A percentile compares a stretch with the other conserved stretches of the same genome.
These are phyloP conservation scores for Aspergillus cavernicola DNA, from an alignment of 495 filamentous ascomycete genomes.

Conservation along the genomic window DNA sequence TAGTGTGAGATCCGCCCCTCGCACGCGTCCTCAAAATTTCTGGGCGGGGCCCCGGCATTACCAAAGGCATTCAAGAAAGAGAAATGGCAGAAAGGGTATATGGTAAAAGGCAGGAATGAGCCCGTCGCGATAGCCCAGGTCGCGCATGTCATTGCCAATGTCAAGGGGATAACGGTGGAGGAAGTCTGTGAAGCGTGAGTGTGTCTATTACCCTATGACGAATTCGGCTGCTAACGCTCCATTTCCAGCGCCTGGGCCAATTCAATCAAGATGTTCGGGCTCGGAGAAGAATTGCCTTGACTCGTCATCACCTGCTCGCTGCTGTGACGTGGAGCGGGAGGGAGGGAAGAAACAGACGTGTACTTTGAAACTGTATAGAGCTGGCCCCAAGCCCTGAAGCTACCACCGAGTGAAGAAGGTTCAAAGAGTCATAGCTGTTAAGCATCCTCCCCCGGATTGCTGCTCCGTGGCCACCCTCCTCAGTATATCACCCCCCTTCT, in stretches of 20 bases:
- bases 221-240: slow-evolving; percentile 15
- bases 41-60: slow-evolving; percentile 40
- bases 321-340: not conserved
- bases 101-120: slow-evolving; percentile 93
- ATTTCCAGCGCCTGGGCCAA: slow-evolving; percentile 68
- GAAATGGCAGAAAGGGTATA: slow-evolving; percentile 74
- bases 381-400: not conserved
- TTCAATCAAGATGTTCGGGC: slow-evolving; percentile 72
- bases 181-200: slow-evolving; percentile 80
- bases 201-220: not conserved
- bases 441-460: too few relatives aligned
- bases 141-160: slow-evolving; percentile 77
- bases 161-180: slow-evolving; percentile 74
- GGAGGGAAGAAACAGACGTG: not conserved
- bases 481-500: not conserved
- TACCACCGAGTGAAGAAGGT: not conserved
- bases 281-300: slow-evolving; percentile 47
- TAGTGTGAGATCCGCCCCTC: slow-evolving; percentile 55
- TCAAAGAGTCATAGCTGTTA: not conserved
- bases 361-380: not conserved
- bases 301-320: not conserved
- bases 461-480: not conserved
- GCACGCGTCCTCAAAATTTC: slow-evolving; percentile 49
- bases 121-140: slow-evolving; percentile 78
- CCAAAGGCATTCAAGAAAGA: slow-evolving; percentile 83